These are phyloP conservation scores for Cudoniella acicularis DNA, from an alignment of 495 filamentous ascomycete species.

Conservation along the genomic window DNA sequence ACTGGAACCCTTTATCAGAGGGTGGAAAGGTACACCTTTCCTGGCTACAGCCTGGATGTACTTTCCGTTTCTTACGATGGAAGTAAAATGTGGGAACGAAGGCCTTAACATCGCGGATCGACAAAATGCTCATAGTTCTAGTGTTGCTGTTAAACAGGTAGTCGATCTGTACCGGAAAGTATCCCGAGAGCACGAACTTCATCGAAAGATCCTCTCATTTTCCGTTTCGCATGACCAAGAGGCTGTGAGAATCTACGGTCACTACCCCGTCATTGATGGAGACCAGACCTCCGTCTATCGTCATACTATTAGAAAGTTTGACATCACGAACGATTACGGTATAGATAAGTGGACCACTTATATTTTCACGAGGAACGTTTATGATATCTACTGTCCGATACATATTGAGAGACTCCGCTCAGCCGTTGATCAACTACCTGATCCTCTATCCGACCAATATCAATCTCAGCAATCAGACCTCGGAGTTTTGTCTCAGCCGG, in stretches of 20 bases:
- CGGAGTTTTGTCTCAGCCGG: slow-evolving; percentile 5
- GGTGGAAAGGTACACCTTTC: slow-evolving; percentile 31
- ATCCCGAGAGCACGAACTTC: slow-evolving; percentile 33
- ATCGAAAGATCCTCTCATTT: slow-evolving; percentile 41
- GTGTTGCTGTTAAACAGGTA: slow-evolving; percentile 34
- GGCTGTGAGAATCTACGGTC: slow-evolving; percentile 35
- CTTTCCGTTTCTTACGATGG: slow-evolving; percentile 37
- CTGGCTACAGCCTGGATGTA: slow-evolving; percentile 38
- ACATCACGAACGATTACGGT: slow-evolving; percentile 29
- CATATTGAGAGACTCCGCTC: slow-evolving; percentile 39
- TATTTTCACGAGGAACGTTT: slow-evolving; percentile 38
- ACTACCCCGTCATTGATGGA: slow-evolving; percentile 32
- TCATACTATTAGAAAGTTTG: slow-evolving; percentile 24
- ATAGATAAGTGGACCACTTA: slow-evolving; percentile 37
- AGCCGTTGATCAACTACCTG: slow-evolving; percentile 35
- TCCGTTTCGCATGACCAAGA: slow-evolving; percentile 43
- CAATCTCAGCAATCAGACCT: background rate
- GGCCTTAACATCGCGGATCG: slow-evolving; percentile 36
- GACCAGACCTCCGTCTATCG: slow-evolving; percentile 32
- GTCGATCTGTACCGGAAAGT: slow-evolving; percentile 32
- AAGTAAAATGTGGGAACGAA: slow-evolving; percentile 33
- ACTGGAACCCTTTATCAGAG: slow-evolving; percentile 35
- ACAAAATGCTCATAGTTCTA: slow-evolving; percentile 37
- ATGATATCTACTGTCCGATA: slow-evolving; percentile 37
- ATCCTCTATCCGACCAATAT: slow-evolving; percentile 7